Percentiles rank a stretch among this genome's conserved stretches.
phyloP scores from a whole-genome alignment of 2,329 filamentous ascomycete species.

The Diaporthe sp. region DNA sequence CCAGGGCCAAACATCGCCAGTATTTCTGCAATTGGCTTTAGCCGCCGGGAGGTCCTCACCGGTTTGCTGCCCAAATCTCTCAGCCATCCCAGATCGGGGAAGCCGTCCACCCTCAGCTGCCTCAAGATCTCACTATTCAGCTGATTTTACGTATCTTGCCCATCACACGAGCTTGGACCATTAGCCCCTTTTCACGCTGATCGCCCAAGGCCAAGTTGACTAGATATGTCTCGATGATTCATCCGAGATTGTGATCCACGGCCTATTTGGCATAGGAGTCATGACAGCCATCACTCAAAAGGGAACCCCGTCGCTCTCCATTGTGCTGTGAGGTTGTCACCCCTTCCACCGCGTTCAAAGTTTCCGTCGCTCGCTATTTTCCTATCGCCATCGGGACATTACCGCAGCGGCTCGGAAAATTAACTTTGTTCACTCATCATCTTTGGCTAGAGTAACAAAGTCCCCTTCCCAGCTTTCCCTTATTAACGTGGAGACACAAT shows the following conservation, averaged over 20 bases:
- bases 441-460: not conserved
- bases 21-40: conserved; percentile 8
- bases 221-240: conserved; percentile 17
- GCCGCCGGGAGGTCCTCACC: not conserved
- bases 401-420: not conserved
- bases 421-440: not conserved
- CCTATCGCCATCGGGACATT: not conserved
- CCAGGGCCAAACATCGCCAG: not conserved
- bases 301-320: not conserved
- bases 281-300: conserved; percentile 8
- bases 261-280: not conserved
- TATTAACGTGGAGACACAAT: not conserved
- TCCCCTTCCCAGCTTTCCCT: too few relatives aligned
- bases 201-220: not conserved
- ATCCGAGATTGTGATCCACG: conserved; percentile 13
- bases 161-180: conserved; percentile 17
- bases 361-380: not conserved
- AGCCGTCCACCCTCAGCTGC: not conserved
- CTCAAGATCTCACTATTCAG: not conserved
- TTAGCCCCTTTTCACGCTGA: not conserved
- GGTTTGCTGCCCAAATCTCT: not conserved
- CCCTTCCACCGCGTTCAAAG: not conserved
- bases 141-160: not conserved
- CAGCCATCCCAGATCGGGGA: conserved; percentile 12
- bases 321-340: not conserved